Evolutionary conservation across 805 yeast species (phyloP).

Genomic region (Ogataea siamensis): DNA sequence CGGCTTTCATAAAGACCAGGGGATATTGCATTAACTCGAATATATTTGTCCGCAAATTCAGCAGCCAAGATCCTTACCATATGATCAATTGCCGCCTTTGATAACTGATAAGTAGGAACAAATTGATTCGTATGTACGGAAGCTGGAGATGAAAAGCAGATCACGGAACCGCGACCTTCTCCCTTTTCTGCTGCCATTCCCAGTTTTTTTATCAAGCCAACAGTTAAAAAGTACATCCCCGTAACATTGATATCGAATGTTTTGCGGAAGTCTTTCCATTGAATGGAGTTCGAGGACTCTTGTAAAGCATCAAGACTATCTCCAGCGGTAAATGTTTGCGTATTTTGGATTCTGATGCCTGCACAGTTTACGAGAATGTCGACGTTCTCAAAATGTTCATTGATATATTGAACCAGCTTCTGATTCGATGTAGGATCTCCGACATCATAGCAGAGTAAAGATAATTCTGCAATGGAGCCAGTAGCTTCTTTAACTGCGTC

Average conservation of each 20-base stretch:
- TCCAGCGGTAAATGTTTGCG: slow-evolving; percentile 20
- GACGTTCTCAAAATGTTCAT: slow-evolving; percentile 19
- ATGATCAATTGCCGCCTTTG: slow-evolving; percentile 24
- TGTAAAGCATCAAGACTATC: slow-evolving; percentile 20
- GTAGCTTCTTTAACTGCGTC: slow-evolving; percentile 19
- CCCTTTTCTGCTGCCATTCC: slow-evolving; percentile 26
- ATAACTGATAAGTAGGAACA: slow-evolving; percentile 26
- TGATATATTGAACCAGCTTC: slow-evolving; percentile 18
- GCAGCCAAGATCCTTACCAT: slow-evolving; percentile 30
- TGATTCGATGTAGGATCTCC: slow-evolving; percentile 23
- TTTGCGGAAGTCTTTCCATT: slow-evolving; percentile 23
- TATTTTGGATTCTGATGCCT: slow-evolving; percentile 25
- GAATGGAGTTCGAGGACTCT: slow-evolving; percentile 23
- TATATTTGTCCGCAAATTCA: slow-evolving; percentile 26
- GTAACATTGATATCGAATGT: slow-evolving; percentile 26
- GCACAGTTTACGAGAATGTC: slow-evolving; percentile 27
- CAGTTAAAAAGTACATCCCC: slow-evolving; percentile 27
- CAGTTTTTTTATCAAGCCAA: slow-evolving; percentile 22
- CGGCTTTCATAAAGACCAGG: slow-evolving; percentile 25
- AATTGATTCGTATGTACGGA: slow-evolving; percentile 26
- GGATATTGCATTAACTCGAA: slow-evolving; percentile 26
- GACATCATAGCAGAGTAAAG: slow-evolving; percentile 22
- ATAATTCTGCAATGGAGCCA: slow-evolving; percentile 16
- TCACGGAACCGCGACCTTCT: slow-evolving; percentile 24
- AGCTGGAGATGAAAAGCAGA: slow-evolving; percentile 25